Evolutionary conservation across 768 basidiomycete genomes (phyloP).

Genomic region (Psilocybe cubensis): DNA sequence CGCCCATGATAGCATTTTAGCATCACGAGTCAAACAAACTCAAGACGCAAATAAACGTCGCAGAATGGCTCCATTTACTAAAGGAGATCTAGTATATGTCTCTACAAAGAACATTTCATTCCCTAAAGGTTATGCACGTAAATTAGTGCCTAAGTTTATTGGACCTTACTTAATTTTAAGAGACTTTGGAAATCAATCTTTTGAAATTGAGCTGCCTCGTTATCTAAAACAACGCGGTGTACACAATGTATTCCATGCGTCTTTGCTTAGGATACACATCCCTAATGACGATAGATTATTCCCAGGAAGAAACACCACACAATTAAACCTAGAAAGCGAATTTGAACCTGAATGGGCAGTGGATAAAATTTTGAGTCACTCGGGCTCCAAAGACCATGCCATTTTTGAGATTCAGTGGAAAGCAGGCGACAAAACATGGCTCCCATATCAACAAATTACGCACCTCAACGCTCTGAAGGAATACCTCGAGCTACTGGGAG

Average conservation of each 20-base stretch:
- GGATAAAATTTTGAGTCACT: constrained; percentile 26
- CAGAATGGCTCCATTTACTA: constrained; percentile 1
- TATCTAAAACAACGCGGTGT: neutral
- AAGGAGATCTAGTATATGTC: constrained; percentile 10
- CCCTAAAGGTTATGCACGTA: constrained; percentile 15
- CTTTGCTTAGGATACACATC: neutral
- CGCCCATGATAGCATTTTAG: constrained; percentile 33
- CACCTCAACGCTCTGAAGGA: constrained; percentile 5
- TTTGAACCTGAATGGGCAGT: constrained; percentile 29
- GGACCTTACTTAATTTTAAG: constrained; percentile 12
- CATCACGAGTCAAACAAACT: constrained; percentile 30
- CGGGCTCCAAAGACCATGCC: constrained; percentile 16
- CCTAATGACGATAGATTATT: constrained; percentile 4
- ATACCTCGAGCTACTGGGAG: too few species aligned
- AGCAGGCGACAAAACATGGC: constrained; percentile 34
- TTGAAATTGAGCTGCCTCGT: neutral
- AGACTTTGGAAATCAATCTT: constrained; percentile 11
- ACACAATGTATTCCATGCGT: constrained; percentile 1
- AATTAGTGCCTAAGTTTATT: constrained; percentile 18
- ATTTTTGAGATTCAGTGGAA: constrained; percentile 32
- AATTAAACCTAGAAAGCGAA: constrained; percentile 14
- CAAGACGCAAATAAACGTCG: constrained; percentile 24
- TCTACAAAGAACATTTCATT: constrained; percentile 14
- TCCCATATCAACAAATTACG: constrained; percentile 18
- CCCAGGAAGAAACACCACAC: constrained; percentile 7